A percentile compares a stretch with the other conserved stretches of the same genome.
Conservation (phyloP, 2,329 filamentous ascomycete species). For the Penicillium sp. region DNA sequence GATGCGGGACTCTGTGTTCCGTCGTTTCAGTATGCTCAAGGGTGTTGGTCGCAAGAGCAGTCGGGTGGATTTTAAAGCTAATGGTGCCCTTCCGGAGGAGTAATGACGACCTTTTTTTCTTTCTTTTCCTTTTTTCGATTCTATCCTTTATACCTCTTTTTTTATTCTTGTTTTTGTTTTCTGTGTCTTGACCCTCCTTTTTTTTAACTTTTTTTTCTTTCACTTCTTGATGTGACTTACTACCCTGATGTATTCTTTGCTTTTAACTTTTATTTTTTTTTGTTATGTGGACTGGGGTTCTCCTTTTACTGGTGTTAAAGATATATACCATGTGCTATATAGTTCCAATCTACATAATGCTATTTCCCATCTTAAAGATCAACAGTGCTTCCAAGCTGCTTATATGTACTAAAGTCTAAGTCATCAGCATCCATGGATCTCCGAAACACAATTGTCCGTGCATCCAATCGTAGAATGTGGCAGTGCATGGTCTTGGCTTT, state of each 20-base stretch:
- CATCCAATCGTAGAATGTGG: slow-evolving; percentile 7
- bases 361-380: background rate
- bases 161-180: slow-evolving; percentile 3
- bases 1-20: slow-evolving; percentile 66
- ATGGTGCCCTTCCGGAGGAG: slow-evolving; percentile 39
- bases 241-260: slow-evolving; percentile 11
- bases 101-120: slow-evolving; percentile 19
- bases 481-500: slow-evolving; percentile 16
- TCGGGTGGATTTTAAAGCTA: slow-evolving; percentile 51
- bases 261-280: slow-evolving; percentile 6
- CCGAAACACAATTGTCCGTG: slow-evolving; percentile 3
- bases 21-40: slow-evolving; percentile 75
- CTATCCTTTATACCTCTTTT: slow-evolving; percentile 4
- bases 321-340: slow-evolving; percentile 25
- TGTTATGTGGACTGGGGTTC: slow-evolving; percentile 18
- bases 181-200: slow-evolving; percentile 5
- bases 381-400: too few relatives aligned
- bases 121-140: slow-evolving; percentile 8
- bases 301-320: slow-evolving; percentile 16
- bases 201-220: slow-evolving; percentile 10
- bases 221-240: slow-evolving; percentile 22
- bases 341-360: slow-evolving; percentile 10
- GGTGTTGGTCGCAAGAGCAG: slow-evolving; percentile 66
- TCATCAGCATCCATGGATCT: background rate
- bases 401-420: background rate